Conservation (phyloP, 2,329 filamentous ascomycete genomes). For the Botrytis byssoidea region DNA sequence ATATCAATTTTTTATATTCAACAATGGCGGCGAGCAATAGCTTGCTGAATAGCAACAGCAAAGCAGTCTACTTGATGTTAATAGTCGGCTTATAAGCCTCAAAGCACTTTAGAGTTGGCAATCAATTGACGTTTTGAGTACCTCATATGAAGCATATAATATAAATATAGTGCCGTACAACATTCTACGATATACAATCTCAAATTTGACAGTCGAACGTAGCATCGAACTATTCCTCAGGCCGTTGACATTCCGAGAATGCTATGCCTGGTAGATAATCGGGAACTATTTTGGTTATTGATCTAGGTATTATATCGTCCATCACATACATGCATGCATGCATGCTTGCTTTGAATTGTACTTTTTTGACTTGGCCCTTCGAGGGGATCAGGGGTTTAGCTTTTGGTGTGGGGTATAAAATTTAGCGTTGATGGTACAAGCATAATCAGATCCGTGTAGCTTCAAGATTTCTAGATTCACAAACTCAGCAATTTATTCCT, state of each 20-base stretch:
- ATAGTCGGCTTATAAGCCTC: background rate
- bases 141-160: background rate
- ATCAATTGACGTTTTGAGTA: background rate
- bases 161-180: background rate
- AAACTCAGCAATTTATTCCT: conserved; percentile 2
- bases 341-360: background rate
- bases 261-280: background rate
- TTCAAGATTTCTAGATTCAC: conserved; percentile 8
- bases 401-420: background rate
- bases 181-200: background rate
- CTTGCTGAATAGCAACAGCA: background rate
- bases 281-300: background rate
- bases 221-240: background rate
- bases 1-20: background rate
- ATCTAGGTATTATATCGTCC: background rate
- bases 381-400: background rate
- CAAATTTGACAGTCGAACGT: background rate
- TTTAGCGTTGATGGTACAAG: background rate
- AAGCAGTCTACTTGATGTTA: background rate
- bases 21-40: background rate
- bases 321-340: background rate
- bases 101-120: background rate
- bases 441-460: background rate
- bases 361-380: background rate
- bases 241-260: background rate